Evolutionary conservation across 2,329 filamentous ascomycete genomes (phyloP).

Genomic region (Fusarium odoratissimum): DNA sequence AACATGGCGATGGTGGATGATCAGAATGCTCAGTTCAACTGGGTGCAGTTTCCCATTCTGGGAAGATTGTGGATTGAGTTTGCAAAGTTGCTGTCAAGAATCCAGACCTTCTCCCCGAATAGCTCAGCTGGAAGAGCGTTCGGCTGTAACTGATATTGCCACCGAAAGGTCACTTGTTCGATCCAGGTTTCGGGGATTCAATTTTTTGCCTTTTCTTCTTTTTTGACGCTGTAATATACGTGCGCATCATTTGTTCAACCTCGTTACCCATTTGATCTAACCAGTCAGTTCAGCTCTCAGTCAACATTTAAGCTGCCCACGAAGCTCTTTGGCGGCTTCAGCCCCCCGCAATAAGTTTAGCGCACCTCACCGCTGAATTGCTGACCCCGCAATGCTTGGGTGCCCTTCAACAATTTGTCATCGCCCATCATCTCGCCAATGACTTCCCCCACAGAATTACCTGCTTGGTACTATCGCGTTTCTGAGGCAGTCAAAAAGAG

Average conservation of each 20-base stretch:
- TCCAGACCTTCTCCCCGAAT: constrained; percentile 33
- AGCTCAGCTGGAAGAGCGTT: constrained; percentile 41
- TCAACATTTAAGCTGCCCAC: rapidly evolving
- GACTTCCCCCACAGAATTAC: background rate
- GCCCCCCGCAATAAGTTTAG: background rate
- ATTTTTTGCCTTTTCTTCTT: background rate
- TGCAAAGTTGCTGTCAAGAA: background rate
- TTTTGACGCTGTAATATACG: too few relatives aligned
- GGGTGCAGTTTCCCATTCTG: rapidly evolving
- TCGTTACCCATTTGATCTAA: background rate
- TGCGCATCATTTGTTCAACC: background rate
- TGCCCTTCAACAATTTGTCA: background rate
- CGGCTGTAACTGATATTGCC: constrained; percentile 33
- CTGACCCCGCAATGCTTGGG: background rate
- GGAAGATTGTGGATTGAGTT: rapidly evolving
- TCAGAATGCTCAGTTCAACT: background rate
- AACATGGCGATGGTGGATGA: too few relatives aligned
- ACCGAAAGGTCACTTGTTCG: constrained; percentile 42
- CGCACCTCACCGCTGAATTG: background rate
- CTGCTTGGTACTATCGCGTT: background rate
- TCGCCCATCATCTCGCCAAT: background rate
- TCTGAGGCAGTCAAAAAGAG: background rate
- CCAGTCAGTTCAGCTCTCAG: rapidly evolving
- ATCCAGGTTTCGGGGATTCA: constrained; percentile 37
- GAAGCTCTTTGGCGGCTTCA: too few relatives aligned